These are phyloP conservation scores for Hibiscus tridactylites DNA, from an alignment of 345 rosid species.

Conservation along the genomic window DNA sequence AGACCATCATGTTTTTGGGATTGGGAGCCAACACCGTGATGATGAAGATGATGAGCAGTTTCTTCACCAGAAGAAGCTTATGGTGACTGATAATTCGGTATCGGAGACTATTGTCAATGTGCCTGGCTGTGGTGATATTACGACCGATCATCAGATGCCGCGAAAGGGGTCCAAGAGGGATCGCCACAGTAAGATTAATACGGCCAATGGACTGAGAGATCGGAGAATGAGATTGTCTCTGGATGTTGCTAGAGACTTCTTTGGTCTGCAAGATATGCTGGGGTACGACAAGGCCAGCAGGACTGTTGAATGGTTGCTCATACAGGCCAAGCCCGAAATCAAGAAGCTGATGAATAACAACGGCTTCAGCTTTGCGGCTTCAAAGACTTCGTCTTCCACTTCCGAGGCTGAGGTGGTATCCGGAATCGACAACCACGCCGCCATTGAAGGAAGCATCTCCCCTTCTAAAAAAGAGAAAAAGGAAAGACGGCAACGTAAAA, in stretches of 20 bases:
- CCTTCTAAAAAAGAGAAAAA: constrained; percentile 20
- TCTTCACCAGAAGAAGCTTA: constrained; percentile 18
- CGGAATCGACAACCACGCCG: constrained; percentile 11
- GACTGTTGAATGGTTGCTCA: constrained; percentile 77
- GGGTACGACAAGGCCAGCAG: constrained; percentile 76
- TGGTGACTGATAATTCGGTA: neutral
- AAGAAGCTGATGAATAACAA: constrained; percentile 28
- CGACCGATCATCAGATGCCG: neutral
- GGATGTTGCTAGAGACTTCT: constrained; percentile 65
- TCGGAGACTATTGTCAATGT: constrained; percentile 22
- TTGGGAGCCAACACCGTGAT: constrained; percentile 21
- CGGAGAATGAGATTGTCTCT: constrained; percentile 81
- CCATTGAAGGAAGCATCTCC: constrained; percentile 8
- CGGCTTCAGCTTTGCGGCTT: neutral
- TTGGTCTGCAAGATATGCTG: constrained; percentile 72
- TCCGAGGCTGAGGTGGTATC: constrained; percentile 42
- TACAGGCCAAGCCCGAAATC: constrained; percentile 51
- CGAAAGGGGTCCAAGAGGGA: constrained; percentile 52
- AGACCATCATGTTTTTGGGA: constrained; percentile 19
- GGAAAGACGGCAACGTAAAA: constrained; percentile 26
- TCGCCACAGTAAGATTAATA: constrained; percentile 79
- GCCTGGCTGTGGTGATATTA: constrained; percentile 14
- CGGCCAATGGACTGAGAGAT: constrained; percentile 73
- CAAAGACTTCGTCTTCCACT: constrained; percentile 31
- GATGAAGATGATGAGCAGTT: constrained; percentile 21